phyloP scores from a whole-genome alignment of 2,329 filamentous ascomycete genomes.

The Aureobasidium sp. region DNA sequence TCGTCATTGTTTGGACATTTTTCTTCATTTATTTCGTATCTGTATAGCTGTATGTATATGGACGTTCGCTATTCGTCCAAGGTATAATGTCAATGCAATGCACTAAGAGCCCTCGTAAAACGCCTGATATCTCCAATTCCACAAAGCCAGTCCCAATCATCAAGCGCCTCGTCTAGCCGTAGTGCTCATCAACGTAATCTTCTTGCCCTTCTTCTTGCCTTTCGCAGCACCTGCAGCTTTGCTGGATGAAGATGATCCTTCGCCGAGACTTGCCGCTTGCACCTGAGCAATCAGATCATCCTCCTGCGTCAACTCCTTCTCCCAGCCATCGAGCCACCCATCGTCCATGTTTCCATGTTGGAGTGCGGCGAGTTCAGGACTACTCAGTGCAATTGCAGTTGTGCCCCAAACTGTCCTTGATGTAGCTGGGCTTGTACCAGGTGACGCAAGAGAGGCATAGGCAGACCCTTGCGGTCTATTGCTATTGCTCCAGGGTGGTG shows the following conservation, averaged over 20 bases:
- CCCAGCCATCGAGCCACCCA: conserved; percentile 80
- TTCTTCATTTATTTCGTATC: conserved; percentile 1
- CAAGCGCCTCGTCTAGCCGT: conserved; percentile 50
- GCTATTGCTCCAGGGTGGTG: conserved; percentile 45
- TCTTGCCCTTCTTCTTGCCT: conserved; percentile 58
- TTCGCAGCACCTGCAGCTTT: conserved; percentile 28
- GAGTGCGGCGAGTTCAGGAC: conserved; percentile 44
- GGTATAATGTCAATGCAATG: conserved; percentile 6
- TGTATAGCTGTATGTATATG: conserved; percentile 2
- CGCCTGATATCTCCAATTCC: not conserved
- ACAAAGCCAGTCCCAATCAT: not conserved
- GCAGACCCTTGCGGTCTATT: conserved; percentile 51
- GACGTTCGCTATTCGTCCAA: not conserved
- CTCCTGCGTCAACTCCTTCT: conserved; percentile 66
- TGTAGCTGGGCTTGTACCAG: conserved; percentile 71
- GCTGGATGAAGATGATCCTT: conserved; percentile 2
- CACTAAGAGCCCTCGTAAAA: not conserved
- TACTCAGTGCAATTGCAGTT: conserved; percentile 49
- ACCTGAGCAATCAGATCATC: conserved; percentile 44
- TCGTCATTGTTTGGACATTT: not conserved
- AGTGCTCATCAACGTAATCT: conserved; percentile 61
- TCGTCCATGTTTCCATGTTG: conserved; percentile 50
- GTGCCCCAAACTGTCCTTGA: conserved; percentile 92
- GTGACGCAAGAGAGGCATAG: conserved; percentile 62
- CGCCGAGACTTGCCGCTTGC: conserved; percentile 26